These are phyloP conservation scores for Tieghemostelium lacteum DNA, from an alignment of 78 protist species.

Conservation along the genomic window DNA sequence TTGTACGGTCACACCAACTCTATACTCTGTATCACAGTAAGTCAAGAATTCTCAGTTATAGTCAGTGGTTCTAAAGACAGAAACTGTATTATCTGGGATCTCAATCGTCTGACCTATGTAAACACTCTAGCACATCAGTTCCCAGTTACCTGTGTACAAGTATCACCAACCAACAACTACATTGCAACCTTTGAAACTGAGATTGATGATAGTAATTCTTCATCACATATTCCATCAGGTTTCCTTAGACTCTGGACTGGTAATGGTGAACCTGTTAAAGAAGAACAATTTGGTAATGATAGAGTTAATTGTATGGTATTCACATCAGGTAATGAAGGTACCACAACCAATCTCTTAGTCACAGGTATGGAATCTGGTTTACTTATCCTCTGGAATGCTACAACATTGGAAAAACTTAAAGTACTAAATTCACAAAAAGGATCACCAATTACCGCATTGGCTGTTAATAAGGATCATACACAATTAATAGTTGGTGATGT, in stretches of 20 bases:
- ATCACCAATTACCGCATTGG: constrained; percentile 65
- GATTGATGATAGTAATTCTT: background rate
- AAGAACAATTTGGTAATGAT: constrained; percentile 14
- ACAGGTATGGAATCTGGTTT: constrained; percentile 79
- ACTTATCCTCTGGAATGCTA: constrained; percentile 62
- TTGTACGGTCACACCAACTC: constrained; percentile 81
- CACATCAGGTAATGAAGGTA: constrained; percentile 55
- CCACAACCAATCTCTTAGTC: constrained; percentile 37
- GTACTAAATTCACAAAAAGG: background rate
- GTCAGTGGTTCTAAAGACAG: constrained; percentile 80
- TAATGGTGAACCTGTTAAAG: constrained; percentile 43
- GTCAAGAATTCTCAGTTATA: constrained; percentile 43
- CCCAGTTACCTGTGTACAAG: constrained; percentile 65
- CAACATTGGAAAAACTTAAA: constrained; percentile 27
- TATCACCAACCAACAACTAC: constrained; percentile 57
- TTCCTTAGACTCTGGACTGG: constrained; percentile 44
- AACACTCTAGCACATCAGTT: constrained; percentile 34
- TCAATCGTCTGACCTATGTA: constrained; percentile 76
- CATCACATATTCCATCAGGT: constrained; percentile 13
- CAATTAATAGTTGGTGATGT: constrained; percentile 58
- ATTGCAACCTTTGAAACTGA: constrained; percentile 46
- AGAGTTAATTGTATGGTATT: constrained; percentile 68
- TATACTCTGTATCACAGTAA: constrained; percentile 69
- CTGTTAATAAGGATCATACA: constrained; percentile 51
- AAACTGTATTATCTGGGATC: constrained; percentile 83